Percentiles rank a stretch among this genome's conserved stretches.
phyloP scores from a whole-genome alignment of 1,284 basidiomycete genomes.

The Sporisorium iseilematis-ciliati region DNA sequence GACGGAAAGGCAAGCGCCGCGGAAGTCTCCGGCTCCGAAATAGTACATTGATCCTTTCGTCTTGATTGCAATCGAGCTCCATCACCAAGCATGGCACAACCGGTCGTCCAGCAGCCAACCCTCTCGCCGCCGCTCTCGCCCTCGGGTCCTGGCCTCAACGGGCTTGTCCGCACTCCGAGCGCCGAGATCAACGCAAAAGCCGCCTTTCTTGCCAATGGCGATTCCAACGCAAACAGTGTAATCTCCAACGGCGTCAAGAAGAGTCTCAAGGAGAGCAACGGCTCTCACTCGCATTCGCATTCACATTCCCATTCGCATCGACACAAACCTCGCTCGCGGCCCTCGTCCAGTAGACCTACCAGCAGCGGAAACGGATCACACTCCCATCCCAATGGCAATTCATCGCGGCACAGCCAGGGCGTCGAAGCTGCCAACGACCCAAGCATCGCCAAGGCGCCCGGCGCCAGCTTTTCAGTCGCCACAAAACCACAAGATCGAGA shows the following conservation, averaged over 20 bases:
- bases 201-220: constrained; percentile 1
- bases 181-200: constrained; percentile 12
- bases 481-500: constrained; percentile 51
- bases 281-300: constrained; percentile 1
- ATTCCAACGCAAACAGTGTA: not conserved
- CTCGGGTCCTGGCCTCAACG: constrained; percentile 5
- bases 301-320: constrained; percentile 1
- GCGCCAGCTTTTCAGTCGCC: constrained; percentile 46
- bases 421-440: constrained; percentile 43
- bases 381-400: not conserved
- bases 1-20: not conserved
- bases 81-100: constrained; percentile 33
- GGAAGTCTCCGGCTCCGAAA: not conserved
- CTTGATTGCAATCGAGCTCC: not conserved
- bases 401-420: constrained; percentile 13
- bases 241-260: constrained; percentile 18
- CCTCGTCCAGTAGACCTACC: constrained; percentile 11
- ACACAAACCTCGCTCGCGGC: constrained; percentile 6
- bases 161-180: constrained; percentile 16
- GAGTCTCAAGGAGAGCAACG: constrained; percentile 14
- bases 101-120: constrained; percentile 34
- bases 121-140: constrained; percentile 47
- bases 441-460: constrained; percentile 32
- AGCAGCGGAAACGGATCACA: not conserved
- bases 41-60: not conserved